Percentiles rank a stretch among this genome's conserved stretches.
phyloP scores from a whole-genome alignment of 805 yeast genomes.

The Metschnikowia kofuensis region DNA sequence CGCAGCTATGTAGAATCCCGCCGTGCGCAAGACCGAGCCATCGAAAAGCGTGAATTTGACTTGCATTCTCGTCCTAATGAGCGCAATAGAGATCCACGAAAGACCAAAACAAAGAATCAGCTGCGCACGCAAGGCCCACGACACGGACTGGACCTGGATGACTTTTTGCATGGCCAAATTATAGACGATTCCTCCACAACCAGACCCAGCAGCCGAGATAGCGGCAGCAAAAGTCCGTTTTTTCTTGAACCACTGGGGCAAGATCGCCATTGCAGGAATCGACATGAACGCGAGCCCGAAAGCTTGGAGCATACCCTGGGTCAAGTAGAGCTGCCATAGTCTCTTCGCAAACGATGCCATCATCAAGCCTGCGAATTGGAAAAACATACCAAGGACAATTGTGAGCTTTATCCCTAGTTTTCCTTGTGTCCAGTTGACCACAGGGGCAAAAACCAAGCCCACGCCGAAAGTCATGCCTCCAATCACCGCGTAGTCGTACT shows the following conservation, averaged over 20 bases:
- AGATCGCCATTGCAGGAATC: constrained; percentile 54
- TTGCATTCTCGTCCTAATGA: constrained; percentile 16
- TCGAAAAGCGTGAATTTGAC: constrained; percentile 39
- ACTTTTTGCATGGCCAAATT: constrained; percentile 42
- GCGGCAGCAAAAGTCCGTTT: constrained; percentile 57
- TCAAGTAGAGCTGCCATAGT: constrained; percentile 63
- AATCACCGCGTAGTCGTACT: constrained; percentile 59
- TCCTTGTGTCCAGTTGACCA: constrained; percentile 50
- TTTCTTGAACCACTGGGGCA: constrained; percentile 71
- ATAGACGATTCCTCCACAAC: constrained; percentile 51
- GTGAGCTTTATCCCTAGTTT: constrained; percentile 43
- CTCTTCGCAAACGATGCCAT: constrained; percentile 58
- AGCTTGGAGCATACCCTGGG: constrained; percentile 68
- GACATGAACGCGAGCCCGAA: constrained; percentile 53
- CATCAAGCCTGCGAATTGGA: constrained; percentile 54
- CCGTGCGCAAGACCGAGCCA: constrained; percentile 29
- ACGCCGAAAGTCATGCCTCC: constrained; percentile 65
- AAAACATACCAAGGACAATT: constrained; percentile 46
- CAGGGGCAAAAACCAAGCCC: constrained; percentile 60
- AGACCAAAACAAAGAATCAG: constrained; percentile 16
- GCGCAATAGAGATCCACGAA: constrained; percentile 13
- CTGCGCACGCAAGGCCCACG: constrained; percentile 53
- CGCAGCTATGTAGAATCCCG: constrained; percentile 42
- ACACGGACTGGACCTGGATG: constrained; percentile 33
- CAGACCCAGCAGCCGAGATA: constrained; percentile 46